A percentile compares a stretch with the other conserved stretches of the same genome.
Evolutionary conservation across 2,329 filamentous ascomycete genomes (phyloP).

Genomic region (Claviceps paspali): DNA sequence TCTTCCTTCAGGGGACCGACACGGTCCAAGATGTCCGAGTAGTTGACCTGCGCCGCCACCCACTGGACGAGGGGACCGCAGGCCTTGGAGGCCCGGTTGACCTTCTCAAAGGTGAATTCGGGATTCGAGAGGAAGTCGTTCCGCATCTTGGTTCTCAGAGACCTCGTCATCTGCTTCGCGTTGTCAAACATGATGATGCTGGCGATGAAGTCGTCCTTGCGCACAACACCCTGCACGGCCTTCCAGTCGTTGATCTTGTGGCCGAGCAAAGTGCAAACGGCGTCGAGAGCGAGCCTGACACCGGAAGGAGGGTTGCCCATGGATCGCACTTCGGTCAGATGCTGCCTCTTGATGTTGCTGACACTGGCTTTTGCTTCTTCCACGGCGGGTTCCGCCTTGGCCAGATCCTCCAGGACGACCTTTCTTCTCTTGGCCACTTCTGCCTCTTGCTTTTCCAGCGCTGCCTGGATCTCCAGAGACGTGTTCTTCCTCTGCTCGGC

Average conservation of each 20-base stretch:
- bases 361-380: conserved; percentile 88
- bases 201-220: conserved; percentile 90
- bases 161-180: conserved; percentile 80
- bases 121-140: conserved; percentile 83
- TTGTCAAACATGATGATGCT: conserved; percentile 98
- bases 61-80: conserved; percentile 95
- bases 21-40: conserved; percentile 90
- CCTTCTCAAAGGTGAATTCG: conserved; percentile 91
- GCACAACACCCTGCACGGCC: conserved; percentile 73
- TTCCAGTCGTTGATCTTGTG: conserved; percentile 89
- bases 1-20: conserved; percentile 88
- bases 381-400: conserved; percentile 83
- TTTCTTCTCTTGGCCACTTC: conserved; percentile 72
- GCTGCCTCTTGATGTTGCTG: conserved; percentile 94
- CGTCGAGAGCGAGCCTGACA: conserved; percentile 83
- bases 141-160: conserved; percentile 73
- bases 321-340: conserved; percentile 91
- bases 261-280: conserved; percentile 89
- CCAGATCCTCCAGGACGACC: conserved; percentile 76
- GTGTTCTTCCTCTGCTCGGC: conserved; percentile 81
- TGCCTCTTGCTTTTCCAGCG: conserved; percentile 76
- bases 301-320: conserved; percentile 87
- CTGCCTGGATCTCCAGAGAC: conserved; percentile 76
- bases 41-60: conserved; percentile 92
- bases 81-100: conserved; percentile 90